These are phyloP conservation scores for Phytopythium montanum DNA, from an alignment of 352 stramenopile species.

Conservation along the genomic window DNA sequence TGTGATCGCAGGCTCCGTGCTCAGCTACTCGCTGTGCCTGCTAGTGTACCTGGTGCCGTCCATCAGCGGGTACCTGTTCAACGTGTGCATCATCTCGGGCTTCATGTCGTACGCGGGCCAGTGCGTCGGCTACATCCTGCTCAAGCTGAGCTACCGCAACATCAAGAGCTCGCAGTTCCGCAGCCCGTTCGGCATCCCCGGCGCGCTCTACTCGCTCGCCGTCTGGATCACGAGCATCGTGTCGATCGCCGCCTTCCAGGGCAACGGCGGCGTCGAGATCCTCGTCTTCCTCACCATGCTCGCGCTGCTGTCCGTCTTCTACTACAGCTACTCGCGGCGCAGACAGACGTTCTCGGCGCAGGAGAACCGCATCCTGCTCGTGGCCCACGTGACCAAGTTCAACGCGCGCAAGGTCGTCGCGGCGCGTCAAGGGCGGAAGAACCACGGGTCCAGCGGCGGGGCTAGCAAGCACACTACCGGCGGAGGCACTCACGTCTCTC, in stretches of 20 bases:
- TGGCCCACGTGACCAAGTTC: constrained; percentile 44
- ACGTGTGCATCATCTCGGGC: constrained; percentile 26
- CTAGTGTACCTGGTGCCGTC: constrained; percentile 23
- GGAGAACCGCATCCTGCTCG: constrained; percentile 36
- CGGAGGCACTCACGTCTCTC: constrained; percentile 5
- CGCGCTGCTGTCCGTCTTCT: constrained; percentile 22
- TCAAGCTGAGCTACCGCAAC: constrained; percentile 39
- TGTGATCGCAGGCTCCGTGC: constrained; percentile 15
- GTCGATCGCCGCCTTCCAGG: constrained; percentile 23
- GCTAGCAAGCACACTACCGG: constrained; percentile 6
- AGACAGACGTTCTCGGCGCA: constrained; percentile 35
- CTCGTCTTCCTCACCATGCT: constrained; percentile 18
- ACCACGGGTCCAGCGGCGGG: constrained; percentile 3
- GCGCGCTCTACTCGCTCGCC: constrained; percentile 25
- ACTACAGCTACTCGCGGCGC: constrained; percentile 31
- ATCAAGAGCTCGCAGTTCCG: constrained; percentile 37
- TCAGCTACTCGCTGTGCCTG: constrained; percentile 35
- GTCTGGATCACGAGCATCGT: constrained; percentile 29
- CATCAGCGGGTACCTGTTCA: constrained; percentile 24
- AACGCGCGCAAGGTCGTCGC: constrained; percentile 16
- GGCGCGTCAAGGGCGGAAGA: constrained; percentile 4
- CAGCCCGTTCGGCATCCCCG: constrained; percentile 30
- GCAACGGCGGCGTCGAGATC: constrained; percentile 18
- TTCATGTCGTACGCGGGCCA: constrained; percentile 44
- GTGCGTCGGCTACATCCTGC: constrained; percentile 37